Conservation (phyloP, 1,284 basidiomycete species). For the Tilletia setariae region DNA sequence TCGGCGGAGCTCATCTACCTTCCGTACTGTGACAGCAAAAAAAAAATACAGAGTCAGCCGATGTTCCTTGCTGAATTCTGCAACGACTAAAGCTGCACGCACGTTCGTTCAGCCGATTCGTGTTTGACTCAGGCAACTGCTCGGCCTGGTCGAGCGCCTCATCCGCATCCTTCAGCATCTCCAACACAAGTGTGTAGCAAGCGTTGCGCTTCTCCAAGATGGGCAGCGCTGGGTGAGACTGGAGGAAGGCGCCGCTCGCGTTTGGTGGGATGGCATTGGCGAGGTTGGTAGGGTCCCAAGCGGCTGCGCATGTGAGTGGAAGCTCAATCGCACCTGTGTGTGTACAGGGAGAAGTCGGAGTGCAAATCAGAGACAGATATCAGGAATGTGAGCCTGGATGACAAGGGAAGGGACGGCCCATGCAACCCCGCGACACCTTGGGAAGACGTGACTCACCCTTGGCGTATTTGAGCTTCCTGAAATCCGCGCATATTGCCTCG, state of each 20-base stretch:
- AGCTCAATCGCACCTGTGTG: slow-evolving; percentile 72
- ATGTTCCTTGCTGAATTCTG: too few species aligned
- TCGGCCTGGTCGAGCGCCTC: slow-evolving; percentile 56
- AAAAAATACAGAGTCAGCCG: background rate
- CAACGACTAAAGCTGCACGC: background rate
- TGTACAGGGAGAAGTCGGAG: too few species aligned
- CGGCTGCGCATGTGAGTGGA: slow-evolving; percentile 76
- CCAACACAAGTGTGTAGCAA: slow-evolving; percentile 65
- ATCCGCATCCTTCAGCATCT: slow-evolving; percentile 77
- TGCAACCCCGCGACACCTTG: too few species aligned
- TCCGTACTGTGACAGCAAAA: slow-evolving; percentile 66
- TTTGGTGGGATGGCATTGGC: slow-evolving; percentile 21
- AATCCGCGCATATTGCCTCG: slow-evolving; percentile 78
- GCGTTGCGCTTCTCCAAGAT: slow-evolving; percentile 58
- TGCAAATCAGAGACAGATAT: too few species aligned
- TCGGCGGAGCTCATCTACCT: slow-evolving; percentile 70
- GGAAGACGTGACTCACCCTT: slow-evolving; percentile 70
- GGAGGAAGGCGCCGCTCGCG: background rate
- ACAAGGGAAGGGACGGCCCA: slow-evolving; percentile 56
- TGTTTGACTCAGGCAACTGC: slow-evolving; percentile 23
- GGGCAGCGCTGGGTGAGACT: slow-evolving; percentile 1
- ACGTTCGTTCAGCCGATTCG: slow-evolving; percentile 1
- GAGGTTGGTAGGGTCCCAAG: slow-evolving; percentile 70
- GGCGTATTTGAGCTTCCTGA: slow-evolving; percentile 75
- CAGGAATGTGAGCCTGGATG: too few species aligned